These are phyloP conservation scores for Mucor piriformis DNA, from an alignment of 371 early-diverging fungal species.

Conservation along the genomic window DNA sequence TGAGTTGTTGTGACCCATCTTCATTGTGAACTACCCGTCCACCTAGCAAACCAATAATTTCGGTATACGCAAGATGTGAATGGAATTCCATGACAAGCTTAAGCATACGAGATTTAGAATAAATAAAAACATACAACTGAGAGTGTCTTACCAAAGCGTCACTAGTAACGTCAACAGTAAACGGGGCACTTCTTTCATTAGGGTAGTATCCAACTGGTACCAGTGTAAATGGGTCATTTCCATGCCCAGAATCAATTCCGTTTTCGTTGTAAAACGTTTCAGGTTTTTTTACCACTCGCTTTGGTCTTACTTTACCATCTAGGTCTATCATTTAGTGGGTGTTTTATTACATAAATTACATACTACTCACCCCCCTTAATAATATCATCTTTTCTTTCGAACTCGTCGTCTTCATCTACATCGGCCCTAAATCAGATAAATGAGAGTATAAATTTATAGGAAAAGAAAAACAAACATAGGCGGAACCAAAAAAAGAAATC, in stretches of 20 bases:
- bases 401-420: slow-evolving; percentile 4
- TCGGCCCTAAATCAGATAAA: slow-evolving; percentile 10
- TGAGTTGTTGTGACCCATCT: slow-evolving; percentile 44
- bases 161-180: slow-evolving; percentile 57
- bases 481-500: not conserved
- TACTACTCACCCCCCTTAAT: slow-evolving; percentile 2
- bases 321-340: not conserved
- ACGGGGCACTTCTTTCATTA: slow-evolving; percentile 54
- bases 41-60: slow-evolving; percentile 86
- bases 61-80: slow-evolving; percentile 79
- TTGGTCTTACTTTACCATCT: slow-evolving; percentile 25
- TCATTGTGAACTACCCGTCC: slow-evolving; percentile 60
- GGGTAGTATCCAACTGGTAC: slow-evolving; percentile 61
- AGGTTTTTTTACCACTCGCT: slow-evolving; percentile 31
- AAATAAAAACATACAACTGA: not conserved
- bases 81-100: slow-evolving; percentile 88
- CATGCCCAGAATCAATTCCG: slow-evolving; percentile 27
- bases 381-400: not conserved
- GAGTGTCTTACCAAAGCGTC: slow-evolving; percentile 70
- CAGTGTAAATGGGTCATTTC: slow-evolving; percentile 68
- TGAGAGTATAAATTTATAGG: too few species aligned
- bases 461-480: not conserved
- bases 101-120: not conserved
- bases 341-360: not conserved
- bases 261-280: slow-evolving; percentile 31